phyloP scores from a whole-genome alignment of 495 filamentous ascomycete genomes.

The Penicillium ochrochloron region DNA sequence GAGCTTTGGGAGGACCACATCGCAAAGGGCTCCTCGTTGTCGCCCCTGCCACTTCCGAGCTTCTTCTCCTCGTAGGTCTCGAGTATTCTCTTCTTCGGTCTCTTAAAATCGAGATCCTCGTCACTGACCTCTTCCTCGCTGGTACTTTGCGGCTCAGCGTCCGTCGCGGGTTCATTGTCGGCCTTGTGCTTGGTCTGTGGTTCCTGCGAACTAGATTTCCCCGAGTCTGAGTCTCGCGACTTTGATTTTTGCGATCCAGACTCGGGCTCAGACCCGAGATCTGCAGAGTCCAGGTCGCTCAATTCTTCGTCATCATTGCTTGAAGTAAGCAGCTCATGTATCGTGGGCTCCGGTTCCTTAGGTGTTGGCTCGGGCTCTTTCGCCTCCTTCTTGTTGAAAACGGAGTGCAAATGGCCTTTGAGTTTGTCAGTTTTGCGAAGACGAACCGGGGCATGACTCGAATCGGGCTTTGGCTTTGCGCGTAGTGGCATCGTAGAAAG shows the following conservation, averaged over 20 bases:
- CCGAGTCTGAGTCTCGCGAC: background rate
- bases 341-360: background rate
- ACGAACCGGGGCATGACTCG: conserved; percentile 30
- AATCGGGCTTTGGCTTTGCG: conserved; percentile 29
- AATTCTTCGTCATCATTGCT: conserved; percentile 7
- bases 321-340: background rate
- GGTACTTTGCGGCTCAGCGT: conserved; percentile 39
- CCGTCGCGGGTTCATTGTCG: conserved; percentile 12
- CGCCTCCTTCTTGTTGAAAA: conserved; percentile 18
- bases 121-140: conserved; percentile 31
- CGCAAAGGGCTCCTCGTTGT: conserved; percentile 26
- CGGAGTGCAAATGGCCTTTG: conserved; percentile 27
- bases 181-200: background rate
- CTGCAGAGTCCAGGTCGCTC: background rate
- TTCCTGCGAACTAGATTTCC: background rate
- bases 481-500: conserved; percentile 23
- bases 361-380: background rate
- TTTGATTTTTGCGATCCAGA: background rate
- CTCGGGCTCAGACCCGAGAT: background rate
- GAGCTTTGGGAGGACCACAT: conserved; percentile 24
- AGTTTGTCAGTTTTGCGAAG: conserved; percentile 22
- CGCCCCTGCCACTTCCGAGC: conserved; percentile 14
- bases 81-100: conserved; percentile 10
- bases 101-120: conserved; percentile 2
- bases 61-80: conserved; percentile 32